Evolutionary conservation across 345 rosid species (phyloP), one percentile per base, ranked within the genome.

Genomic region (Sisymbrium irio): DNA sequence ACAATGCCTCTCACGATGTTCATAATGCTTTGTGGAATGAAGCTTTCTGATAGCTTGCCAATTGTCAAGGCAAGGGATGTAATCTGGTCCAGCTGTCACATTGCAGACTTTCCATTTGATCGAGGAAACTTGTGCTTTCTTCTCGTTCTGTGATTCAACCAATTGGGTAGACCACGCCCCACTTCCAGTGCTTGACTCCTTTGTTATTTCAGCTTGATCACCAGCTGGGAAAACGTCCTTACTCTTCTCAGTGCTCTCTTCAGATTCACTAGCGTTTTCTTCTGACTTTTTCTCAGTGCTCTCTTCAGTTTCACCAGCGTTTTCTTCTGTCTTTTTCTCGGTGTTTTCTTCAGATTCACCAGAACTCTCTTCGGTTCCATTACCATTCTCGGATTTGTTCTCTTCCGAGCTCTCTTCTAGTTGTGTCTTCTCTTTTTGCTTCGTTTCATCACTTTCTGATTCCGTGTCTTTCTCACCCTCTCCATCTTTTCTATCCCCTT

Each of bases 1-100:
- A 72, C 98, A 94, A 83, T 89, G 98, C 71, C 98, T 85, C 86
- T 92, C 97, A 53, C 99, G 85, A 81, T 92, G 99, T 75, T 95
- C 96, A 82, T 83, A 95, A 77, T 92, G 97, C 76, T 61, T 80
- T 25, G 84, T 89, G 32, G 83, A 75, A 17, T 67, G 80, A 82
- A 92, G 97, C 82, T 79, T 90, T 78, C 65, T 85, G 74, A 95
- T 85, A 76, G 86, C 85, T 77, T 82, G 78, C 88, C 71, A 85
- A 73, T 92, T 92, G 82, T 95, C 99, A 66, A 95, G 97, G 80
- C 97, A 95, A 66, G 97, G 99, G 65, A 95, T 90, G 84, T 86
- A 92, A 66, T 95, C 99, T 49, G 96, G 84, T 67, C 97, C 97
- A 46, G 96, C 91, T 53, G 92, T 88, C 54, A 84, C 80, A 74